These are phyloP conservation scores for Lactarius tabidus DNA, from an alignment of 768 basidiomycete genomes.

Conservation along the genomic window DNA sequence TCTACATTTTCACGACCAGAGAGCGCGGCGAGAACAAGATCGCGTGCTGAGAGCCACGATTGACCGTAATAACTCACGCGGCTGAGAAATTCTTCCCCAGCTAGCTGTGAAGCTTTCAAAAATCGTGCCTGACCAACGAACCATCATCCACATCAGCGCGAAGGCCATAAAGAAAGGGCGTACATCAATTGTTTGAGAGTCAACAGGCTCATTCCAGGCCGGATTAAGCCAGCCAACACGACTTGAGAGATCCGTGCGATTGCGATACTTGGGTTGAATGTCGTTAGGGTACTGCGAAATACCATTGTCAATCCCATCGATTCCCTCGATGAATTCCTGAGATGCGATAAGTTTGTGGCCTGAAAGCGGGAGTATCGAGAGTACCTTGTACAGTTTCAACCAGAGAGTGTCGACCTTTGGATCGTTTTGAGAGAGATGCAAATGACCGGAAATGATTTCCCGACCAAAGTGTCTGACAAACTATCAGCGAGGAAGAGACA, in stretches of 20 bases:
- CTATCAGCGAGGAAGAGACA: background rate
- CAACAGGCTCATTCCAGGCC: constrained; percentile 81
- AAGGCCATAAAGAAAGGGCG: constrained; percentile 29
- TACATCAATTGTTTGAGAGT: constrained; percentile 69
- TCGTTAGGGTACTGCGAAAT: constrained; percentile 74
- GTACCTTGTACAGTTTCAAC: constrained; percentile 84
- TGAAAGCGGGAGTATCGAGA: constrained; percentile 8
- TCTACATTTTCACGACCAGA: constrained; percentile 56
- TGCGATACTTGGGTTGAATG: constrained; percentile 65
- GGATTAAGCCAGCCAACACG: constrained; percentile 86
- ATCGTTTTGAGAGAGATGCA: constrained; percentile 49
- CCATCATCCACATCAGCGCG: background rate
- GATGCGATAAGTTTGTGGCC: constrained; percentile 15
- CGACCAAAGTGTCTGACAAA: constrained; percentile 76
- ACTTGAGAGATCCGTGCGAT: constrained; percentile 76
- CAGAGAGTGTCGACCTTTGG: constrained; percentile 69
- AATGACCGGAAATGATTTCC: constrained; percentile 69
- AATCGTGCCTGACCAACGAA: constrained; percentile 55
- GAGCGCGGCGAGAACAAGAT: constrained; percentile 63
- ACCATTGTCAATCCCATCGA: constrained; percentile 95
- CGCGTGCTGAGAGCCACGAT: constrained; percentile 90
- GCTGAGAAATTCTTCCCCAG: constrained; percentile 80
- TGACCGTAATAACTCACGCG: constrained; percentile 79
- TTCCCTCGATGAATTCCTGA: constrained; percentile 89
- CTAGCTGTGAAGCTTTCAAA: constrained; percentile 69